phyloP scores from a whole-genome alignment of 75 land plant genomes.

The Cunninghamia lanceolata region DNA sequence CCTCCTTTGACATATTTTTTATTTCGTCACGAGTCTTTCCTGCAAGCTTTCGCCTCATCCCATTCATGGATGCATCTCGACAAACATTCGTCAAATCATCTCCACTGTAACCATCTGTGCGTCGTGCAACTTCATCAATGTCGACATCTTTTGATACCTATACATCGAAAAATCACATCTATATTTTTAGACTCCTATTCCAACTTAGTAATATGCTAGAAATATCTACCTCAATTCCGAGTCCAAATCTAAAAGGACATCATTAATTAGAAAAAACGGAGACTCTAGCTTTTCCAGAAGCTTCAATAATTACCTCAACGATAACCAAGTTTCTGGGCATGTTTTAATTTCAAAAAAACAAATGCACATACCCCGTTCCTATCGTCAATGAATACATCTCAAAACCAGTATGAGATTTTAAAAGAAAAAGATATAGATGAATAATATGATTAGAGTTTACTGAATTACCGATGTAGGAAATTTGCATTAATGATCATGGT shows the following conservation, averaged over 20 bases:
- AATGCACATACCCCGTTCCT: background rate
- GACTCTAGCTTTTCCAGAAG: background rate
- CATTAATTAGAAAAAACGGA: background rate
- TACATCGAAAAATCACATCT: background rate
- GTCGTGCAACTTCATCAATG: conserved; percentile 86
- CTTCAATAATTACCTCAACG: background rate
- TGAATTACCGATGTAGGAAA: background rate
- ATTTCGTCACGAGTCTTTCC: conserved; percentile 97
- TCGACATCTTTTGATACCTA: conserved; percentile 89
- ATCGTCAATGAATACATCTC: background rate
- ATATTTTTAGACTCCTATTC: background rate
- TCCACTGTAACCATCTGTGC: conserved; percentile 97
- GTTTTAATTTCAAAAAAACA: background rate
- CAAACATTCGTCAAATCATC: conserved; percentile 98
- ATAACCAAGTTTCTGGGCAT: background rate
- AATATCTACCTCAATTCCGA: background rate
- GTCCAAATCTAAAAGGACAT: background rate
- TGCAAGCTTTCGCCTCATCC: conserved; percentile 97
- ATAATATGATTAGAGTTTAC: background rate
- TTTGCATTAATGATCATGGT: background rate
- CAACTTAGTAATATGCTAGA: background rate
- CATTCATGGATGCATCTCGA: conserved; percentile 95
- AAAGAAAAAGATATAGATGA: background rate
- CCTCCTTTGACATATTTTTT: conserved; percentile 94
- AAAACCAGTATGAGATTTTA: background rate